Conservation (phyloP, 306 rosid genomes). For the Medicago arabica region DNA sequence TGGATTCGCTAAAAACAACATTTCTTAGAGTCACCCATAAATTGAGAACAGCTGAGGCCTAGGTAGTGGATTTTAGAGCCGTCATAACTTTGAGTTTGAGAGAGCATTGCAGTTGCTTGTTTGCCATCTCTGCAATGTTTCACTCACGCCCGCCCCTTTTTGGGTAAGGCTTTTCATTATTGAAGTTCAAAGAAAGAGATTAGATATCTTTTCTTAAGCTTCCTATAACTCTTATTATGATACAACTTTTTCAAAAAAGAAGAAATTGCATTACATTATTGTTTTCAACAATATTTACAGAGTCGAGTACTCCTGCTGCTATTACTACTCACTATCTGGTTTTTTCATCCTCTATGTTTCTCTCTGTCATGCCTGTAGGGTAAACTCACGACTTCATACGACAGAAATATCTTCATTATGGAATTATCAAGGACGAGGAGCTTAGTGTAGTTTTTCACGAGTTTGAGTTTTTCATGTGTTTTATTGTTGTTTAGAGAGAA, state of each 20-base stretch:
- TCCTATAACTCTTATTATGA: background rate
- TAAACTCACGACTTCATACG: background rate
- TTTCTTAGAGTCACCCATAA: background rate
- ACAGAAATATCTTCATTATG: background rate
- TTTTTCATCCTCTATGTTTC: background rate
- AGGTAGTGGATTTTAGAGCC: too few species aligned
- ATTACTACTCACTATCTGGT: conserved; percentile 3
- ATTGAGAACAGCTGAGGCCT: conserved; percentile 2
- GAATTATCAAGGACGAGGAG: background rate
- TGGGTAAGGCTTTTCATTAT: background rate
- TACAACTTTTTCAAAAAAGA: conserved; percentile 4
- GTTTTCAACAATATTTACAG: background rate
- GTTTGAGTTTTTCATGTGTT: conserved; percentile 1
- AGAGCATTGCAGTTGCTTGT: too few species aligned
- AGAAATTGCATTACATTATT: background rate
- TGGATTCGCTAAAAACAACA: background rate
- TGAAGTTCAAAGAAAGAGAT: conserved; percentile 1
- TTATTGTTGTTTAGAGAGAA: conserved; percentile 9
- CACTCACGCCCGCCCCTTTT: background rate
- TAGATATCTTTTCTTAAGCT: conserved; percentile 1
- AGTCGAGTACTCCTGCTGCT: background rate
- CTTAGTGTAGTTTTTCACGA: background rate
- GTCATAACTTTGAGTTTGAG: too few species aligned
- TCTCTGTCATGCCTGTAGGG: too few species aligned
- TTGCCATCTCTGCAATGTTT: too few species aligned